phyloP scores from a whole-genome alignment of 2,329 filamentous ascomycete species.

The Fulvia fulva region DNA sequence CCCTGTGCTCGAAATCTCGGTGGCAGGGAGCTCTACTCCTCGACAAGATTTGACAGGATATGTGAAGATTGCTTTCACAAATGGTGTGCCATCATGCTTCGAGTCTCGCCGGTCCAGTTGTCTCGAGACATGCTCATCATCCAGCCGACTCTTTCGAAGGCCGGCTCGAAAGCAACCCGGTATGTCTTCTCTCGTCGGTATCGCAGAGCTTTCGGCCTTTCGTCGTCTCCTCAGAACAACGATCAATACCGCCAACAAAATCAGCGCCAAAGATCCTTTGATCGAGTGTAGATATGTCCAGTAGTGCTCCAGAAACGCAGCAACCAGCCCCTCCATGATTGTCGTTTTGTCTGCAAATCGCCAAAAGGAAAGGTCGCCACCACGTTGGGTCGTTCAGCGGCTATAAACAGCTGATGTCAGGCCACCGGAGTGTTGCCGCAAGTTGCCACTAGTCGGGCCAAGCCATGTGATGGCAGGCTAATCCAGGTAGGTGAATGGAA shows the following conservation, averaged over 20 bases:
- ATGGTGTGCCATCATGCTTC: neutral
- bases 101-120: neutral
- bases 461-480: neutral
- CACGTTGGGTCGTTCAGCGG: too few relatives aligned
- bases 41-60: constrained; percentile 49
- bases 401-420: neutral
- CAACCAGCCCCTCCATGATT: neutral
- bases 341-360: neutral
- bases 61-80: constrained; percentile 39
- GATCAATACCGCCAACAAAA: neutral
- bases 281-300: neutral
- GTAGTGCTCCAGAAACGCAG: neutral
- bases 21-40: constrained; percentile 36
- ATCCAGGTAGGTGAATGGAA: neutral
- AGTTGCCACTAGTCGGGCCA: neutral
- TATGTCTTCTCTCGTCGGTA: neutral
- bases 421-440: neutral
- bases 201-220: neutral
- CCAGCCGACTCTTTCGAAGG: neutral
- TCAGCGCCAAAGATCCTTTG: neutral
- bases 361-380: too few relatives aligned
- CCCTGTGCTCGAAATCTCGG: constrained; percentile 41
- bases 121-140: neutral
- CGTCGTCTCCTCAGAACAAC: neutral
- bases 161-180: neutral